Evolutionary conservation across 2,329 filamentous ascomycete species (phyloP).

Genomic region (Hypoxylon sp.): DNA sequence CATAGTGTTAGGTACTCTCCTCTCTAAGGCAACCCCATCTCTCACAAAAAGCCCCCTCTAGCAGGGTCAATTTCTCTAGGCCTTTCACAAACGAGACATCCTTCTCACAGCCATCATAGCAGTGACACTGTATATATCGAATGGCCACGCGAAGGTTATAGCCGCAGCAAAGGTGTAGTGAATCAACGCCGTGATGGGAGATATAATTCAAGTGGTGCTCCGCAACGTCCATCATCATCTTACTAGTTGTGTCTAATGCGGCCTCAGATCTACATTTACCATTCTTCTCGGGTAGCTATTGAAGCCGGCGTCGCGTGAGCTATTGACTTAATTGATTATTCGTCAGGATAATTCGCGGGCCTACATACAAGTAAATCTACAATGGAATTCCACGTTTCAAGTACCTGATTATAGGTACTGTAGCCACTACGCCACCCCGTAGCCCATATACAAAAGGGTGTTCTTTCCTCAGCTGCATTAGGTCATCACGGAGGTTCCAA

Average conservation of each 20-base stretch:
- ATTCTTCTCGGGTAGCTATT: background rate
- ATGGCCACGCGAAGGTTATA: conserved; percentile 1
- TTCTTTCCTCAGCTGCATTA: background rate
- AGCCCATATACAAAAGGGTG: background rate
- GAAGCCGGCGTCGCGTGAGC: background rate
- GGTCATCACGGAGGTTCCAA: background rate
- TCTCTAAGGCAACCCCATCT: background rate
- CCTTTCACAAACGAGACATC: background rate
- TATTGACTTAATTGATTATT: background rate
- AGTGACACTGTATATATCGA: background rate
- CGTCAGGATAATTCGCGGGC: background rate
- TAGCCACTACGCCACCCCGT: background rate
- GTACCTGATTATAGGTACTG: conserved; percentile 1
- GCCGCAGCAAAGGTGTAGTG: background rate
- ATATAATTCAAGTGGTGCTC: conserved; percentile 1
- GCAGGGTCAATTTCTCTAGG: background rate
- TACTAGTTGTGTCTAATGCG: background rate
- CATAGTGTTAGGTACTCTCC: background rate
- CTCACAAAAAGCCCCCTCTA: background rate
- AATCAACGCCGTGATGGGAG: background rate
- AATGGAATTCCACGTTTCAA: background rate
- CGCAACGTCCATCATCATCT: conserved; percentile 4
- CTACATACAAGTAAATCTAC: background rate
- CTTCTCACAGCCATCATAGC: background rate
- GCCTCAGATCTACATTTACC: conserved; percentile 1